phyloP scores from a whole-genome alignment of 306 rosid genomes.

The Styphnolobium japonicum region DNA sequence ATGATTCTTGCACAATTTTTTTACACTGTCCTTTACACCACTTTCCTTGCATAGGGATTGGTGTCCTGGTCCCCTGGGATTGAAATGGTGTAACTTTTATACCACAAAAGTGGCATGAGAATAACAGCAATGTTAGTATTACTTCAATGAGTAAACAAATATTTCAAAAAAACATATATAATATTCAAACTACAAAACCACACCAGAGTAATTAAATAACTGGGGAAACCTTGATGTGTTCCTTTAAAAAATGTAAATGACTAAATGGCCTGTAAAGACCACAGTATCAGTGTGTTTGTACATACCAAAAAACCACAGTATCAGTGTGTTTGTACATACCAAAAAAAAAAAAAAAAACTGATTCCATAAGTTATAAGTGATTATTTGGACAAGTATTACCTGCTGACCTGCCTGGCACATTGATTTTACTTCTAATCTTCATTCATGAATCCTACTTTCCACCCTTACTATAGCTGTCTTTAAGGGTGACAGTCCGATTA shows the following conservation, averaged over 20 bases:
- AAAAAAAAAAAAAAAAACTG: neutral
- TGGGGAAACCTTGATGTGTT: neutral
- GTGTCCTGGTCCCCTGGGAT: neutral
- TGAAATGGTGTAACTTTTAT: neutral
- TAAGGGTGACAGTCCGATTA: conserved; percentile 81
- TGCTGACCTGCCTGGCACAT: conserved; percentile 10
- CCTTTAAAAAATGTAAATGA: conserved; percentile 18
- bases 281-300: neutral
- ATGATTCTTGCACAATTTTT: neutral
- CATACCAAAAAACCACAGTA: neutral
- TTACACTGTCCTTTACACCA: neutral
- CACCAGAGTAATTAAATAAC: neutral
- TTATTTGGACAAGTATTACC: conserved; percentile 6
- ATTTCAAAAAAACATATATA: neutral
- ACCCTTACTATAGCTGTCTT: conserved; percentile 68
- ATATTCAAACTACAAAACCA: conserved; percentile 22
- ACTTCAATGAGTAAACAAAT: neutral
- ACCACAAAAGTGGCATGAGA: neutral
- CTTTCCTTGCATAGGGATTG: neutral
- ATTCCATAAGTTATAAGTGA: neutral
- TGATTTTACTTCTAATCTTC: neutral
- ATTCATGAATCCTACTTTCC: conserved; percentile 51
- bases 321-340: neutral
- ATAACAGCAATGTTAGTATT: neutral
- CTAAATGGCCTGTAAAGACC: neutral